Evolutionary conservation across 176 grass and related monocot genomes (phyloP).

Genomic region (Lolium rigidum): DNA sequence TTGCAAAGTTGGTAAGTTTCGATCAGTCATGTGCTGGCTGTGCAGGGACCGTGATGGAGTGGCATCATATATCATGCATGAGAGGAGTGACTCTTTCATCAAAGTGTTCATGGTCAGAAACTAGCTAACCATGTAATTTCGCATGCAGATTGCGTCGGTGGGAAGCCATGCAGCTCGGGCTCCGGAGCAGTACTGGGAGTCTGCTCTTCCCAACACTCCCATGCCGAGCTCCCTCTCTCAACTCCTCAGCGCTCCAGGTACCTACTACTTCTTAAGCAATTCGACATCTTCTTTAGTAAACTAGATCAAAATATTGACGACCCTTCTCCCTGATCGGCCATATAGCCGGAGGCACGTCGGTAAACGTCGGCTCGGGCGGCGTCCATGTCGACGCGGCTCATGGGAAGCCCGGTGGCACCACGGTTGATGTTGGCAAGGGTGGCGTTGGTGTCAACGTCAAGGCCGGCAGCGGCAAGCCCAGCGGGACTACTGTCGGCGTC

Average conservation of each 20-base stretch:
- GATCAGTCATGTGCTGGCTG: not conserved
- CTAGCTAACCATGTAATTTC: slow-evolving; percentile 10
- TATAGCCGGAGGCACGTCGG: slow-evolving; percentile 60
- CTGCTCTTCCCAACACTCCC: slow-evolving; percentile 59
- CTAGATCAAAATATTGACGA: not conserved
- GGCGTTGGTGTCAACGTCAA: slow-evolving; percentile 47
- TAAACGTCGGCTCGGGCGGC: slow-evolving; percentile 53
- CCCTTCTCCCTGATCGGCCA: not conserved
- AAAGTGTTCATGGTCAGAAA: not conserved
- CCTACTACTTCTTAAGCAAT: not conserved
- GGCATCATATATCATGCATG: not conserved
- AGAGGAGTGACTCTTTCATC: not conserved
- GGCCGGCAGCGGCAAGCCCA: slow-evolving; percentile 43
- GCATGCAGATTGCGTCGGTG: slow-evolving; percentile 47
- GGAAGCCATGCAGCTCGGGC: slow-evolving; percentile 59
- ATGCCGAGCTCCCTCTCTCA: slow-evolving; percentile 66
- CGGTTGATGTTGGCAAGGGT: slow-evolving; percentile 48
- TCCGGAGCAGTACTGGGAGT: slow-evolving; percentile 65
- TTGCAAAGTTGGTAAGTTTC: not conserved
- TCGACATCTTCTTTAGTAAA: not conserved
- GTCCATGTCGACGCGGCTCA: slow-evolving; percentile 60
- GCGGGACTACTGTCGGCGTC: slow-evolving; percentile 32
- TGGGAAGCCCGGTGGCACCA: slow-evolving; percentile 49
- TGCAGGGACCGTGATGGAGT: not conserved
- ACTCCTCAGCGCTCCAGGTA: slow-evolving; percentile 49